phyloP scores from a whole-genome alignment of 1,284 basidiomycete genomes.

The Tylopilus sp. region DNA sequence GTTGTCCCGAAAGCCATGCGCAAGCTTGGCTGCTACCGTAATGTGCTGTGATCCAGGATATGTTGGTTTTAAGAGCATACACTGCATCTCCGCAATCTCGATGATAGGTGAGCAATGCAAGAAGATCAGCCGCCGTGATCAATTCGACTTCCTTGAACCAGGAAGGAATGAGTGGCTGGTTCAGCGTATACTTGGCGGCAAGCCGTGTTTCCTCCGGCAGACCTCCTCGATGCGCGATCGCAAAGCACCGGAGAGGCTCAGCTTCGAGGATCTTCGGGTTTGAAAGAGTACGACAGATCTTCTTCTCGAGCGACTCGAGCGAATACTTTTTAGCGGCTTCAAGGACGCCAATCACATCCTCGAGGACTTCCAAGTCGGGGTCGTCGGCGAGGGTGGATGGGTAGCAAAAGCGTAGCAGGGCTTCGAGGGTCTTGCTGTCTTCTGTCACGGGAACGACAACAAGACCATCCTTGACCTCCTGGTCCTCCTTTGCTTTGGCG shows the following conservation, averaged over 20 bases:
- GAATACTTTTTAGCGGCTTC: slow-evolving; percentile 33
- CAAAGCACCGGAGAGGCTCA: slow-evolving; percentile 33
- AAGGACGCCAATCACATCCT: slow-evolving; percentile 22
- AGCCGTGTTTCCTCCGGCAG: slow-evolving; percentile 18
- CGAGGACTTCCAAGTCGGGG: slow-evolving; percentile 20
- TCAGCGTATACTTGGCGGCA: slow-evolving; percentile 29
- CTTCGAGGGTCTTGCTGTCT: slow-evolving; percentile 25
- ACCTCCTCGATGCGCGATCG: slow-evolving; percentile 19
- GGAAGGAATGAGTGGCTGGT: slow-evolving; percentile 20
- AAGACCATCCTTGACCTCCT: slow-evolving; percentile 32
- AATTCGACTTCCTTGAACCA: slow-evolving; percentile 32
- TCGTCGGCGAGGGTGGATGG: slow-evolving; percentile 36
- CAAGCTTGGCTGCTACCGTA: slow-evolving; percentile 15
- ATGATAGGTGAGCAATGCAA: slow-evolving; percentile 35
- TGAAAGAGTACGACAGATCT: slow-evolving; percentile 15
- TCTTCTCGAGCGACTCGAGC: slow-evolving; percentile 29
- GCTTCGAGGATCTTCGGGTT: slow-evolving; percentile 25
- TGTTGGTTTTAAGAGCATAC: slow-evolving; percentile 15
- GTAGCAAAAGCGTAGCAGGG: slow-evolving; percentile 38
- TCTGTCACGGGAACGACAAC: slow-evolving; percentile 30
- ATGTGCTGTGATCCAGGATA: slow-evolving; percentile 29
- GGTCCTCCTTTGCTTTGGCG: slow-evolving; percentile 8
- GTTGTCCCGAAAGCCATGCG: slow-evolving; percentile 19
- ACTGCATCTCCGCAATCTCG: slow-evolving; percentile 21
- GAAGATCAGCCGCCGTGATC: slow-evolving; percentile 27